Base-by-base conservation (phyloP, 768 basidiomycete species). In the Boletus reticulatus region DNA sequence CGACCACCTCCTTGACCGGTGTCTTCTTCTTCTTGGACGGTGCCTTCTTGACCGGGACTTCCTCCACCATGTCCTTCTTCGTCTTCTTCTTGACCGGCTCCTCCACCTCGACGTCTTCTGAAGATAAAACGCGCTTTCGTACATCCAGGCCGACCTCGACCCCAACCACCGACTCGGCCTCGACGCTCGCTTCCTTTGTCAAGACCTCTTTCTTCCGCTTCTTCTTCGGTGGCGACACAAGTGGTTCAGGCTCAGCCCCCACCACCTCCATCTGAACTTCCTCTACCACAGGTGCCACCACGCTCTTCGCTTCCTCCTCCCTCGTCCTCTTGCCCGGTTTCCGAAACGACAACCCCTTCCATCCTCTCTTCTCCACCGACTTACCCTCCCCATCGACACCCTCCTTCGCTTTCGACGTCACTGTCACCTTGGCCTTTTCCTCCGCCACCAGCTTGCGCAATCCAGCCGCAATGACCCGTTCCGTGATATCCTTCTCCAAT, bases 81-180 rank as follows among this genome's bases (percentile, higher is more conserved):
- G 51, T 44, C 39, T 36, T 64, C 44, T 71, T 71, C 66, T 62
- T 69, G 36, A 46, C 57, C 4, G 64, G 63, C 16, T 55, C 71
- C 16, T 75, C 77, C 47, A 69, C 54, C 9, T 75, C 75, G 10
- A 62, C 61, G 13, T 74, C 76, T 44, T 79, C 80, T 6, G n/a
- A n/a, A n/a, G 76, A 78, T 8, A 68, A 70, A 38, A 69, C 59
- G n/a, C 83, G 75, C 59, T 84, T 84, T 45, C 75, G 76, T 36
- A 62, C 64, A 27, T 73, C 71, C 1, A 72, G 62, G 12, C 62
- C n/a, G n/a, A n/a, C n/a, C n/a, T n/a, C 72, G 20, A 76, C 79
- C 52, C 87, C 88, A 38, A 82, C 81, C 62, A 87, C 88, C 7
- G 80, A 83, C 74, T 87, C 87, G 39, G 82, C 60, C 41, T 84